These are phyloP conservation scores for Kwoniella sp. DNA, from an alignment of 768 basidiomycete species.

Conservation along the genomic window DNA sequence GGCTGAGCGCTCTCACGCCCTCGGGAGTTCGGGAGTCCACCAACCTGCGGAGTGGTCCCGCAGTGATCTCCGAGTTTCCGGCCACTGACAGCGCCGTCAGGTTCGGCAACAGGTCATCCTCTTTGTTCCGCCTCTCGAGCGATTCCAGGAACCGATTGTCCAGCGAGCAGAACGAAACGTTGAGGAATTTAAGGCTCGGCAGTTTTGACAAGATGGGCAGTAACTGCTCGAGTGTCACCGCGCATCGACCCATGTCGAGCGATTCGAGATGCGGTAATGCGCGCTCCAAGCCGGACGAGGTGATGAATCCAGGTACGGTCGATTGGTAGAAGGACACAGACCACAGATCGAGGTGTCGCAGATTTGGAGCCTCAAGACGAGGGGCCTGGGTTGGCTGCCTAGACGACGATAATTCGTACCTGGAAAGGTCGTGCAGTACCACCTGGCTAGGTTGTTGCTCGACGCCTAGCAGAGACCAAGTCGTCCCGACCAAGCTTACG, in stretches of 20 bases:
- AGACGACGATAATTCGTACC: too few species aligned
- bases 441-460: too few species aligned
- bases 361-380: slow-evolving; percentile 4
- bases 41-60: slow-evolving; percentile 4
- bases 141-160: slow-evolving; percentile 23
- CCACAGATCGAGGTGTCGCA: slow-evolving; percentile 9
- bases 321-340: neutral
- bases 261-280: slow-evolving; percentile 16
- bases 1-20: neutral
- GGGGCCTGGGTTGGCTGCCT: too few species aligned
- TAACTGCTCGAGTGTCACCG: slow-evolving; percentile 3
- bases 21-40: slow-evolving; percentile 1
- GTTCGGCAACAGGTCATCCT: slow-evolving; percentile 5
- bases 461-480: too few species aligned
- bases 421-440: neutral
- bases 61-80: slow-evolving; percentile 11
- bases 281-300: slow-evolving; percentile 11
- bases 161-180: slow-evolving; percentile 26
- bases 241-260: slow-evolving; percentile 25
- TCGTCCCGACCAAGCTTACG: too few species aligned
- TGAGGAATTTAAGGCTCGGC: slow-evolving; percentile 22
- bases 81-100: slow-evolving; percentile 15
- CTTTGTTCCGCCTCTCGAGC: slow-evolving; percentile 3
- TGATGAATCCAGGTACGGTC: neutral
- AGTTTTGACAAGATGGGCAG: slow-evolving; percentile 10